These are phyloP conservation scores for Friedmanniomyces simplex DNA, from an alignment of 495 filamentous ascomycete species.

Conservation along the genomic window DNA sequence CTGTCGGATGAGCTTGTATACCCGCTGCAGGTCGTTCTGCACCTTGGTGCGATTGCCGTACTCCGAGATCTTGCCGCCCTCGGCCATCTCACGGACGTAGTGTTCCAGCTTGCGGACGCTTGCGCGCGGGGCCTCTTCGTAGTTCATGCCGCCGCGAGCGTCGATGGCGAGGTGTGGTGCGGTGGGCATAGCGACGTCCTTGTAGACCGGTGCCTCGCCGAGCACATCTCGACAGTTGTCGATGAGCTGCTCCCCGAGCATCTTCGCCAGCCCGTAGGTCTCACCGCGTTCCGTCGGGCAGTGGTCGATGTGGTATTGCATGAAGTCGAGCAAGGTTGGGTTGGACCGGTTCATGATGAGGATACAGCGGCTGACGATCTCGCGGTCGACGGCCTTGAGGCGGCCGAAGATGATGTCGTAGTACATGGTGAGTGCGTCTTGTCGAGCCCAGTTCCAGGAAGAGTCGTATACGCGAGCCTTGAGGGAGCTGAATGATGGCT, in stretches of 20 bases:
- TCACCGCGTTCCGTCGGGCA: conserved; percentile 94
- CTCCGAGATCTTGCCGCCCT: conserved; percentile 94
- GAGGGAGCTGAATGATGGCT: conserved; percentile 81
- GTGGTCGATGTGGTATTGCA: conserved; percentile 99
- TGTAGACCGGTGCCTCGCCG: conserved; percentile 71
- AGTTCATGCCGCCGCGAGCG: conserved; percentile 77
- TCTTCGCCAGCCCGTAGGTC: conserved; percentile 92
- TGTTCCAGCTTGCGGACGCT: conserved; percentile 96
- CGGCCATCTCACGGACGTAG: conserved; percentile 97
- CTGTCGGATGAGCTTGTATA: conserved; percentile 95
- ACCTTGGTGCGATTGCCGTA: conserved; percentile 98
- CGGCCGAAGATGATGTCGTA: conserved; percentile 98
- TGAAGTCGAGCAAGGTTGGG: conserved; percentile 89
- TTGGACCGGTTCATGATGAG: conserved; percentile 99
- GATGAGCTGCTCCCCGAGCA: conserved; percentile 88
- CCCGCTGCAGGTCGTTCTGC: conserved; percentile 82
- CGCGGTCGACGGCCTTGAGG: conserved; percentile 82
- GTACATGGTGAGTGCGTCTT: conserved; percentile 96
- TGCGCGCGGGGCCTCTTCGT: conserved; percentile 74
- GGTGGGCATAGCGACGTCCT: conserved; percentile 87
- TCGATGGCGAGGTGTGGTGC: conserved; percentile 86
- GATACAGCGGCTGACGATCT: conserved; percentile 97
- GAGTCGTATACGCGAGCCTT: conserved; percentile 97
- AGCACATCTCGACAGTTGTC: conserved; percentile 96
- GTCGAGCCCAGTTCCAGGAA: conserved; percentile 98